These are phyloP conservation scores for Sporothrix brasiliensis DNA, from an alignment of 2,329 filamentous ascomycete species.

Conservation along the genomic window DNA sequence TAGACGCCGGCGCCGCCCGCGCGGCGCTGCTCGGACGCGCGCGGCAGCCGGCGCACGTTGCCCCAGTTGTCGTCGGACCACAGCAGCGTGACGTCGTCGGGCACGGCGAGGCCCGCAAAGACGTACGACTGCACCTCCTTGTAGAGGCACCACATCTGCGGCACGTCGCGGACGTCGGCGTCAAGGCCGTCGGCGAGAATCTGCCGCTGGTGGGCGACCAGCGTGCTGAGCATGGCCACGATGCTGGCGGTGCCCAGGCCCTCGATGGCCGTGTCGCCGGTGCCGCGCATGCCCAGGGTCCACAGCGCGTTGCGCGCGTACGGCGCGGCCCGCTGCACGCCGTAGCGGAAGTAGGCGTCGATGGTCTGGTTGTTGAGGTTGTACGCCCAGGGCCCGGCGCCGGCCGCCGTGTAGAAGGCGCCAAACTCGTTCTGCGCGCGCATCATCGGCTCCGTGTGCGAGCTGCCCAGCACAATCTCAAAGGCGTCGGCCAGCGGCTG, in stretches of 20 bases:
- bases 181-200: slow-evolving; percentile 61
- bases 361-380: slow-evolving; percentile 70
- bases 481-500: slow-evolving; percentile 73
- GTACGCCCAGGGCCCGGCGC: slow-evolving; percentile 67
- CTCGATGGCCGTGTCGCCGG: slow-evolving; percentile 64
- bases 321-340: slow-evolving; percentile 64
- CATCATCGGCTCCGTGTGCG: slow-evolving; percentile 74
- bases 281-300: slow-evolving; percentile 72
- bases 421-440: slow-evolving; percentile 61
- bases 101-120: slow-evolving; percentile 62
- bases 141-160: slow-evolving; percentile 74
- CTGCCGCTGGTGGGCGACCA: slow-evolving; percentile 62
- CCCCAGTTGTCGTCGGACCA: slow-evolving; percentile 73
- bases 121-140: slow-evolving; percentile 74
- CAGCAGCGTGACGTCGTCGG: slow-evolving; percentile 68
- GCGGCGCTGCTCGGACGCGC: slow-evolving; percentile 61
- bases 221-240: slow-evolving; percentile 59
- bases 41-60: slow-evolving; percentile 64
- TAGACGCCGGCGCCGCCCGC: slow-evolving; percentile 67
- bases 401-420: slow-evolving; percentile 49
- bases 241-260: slow-evolving; percentile 60
- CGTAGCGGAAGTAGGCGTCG: slow-evolving; percentile 68
- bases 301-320: slow-evolving; percentile 67
- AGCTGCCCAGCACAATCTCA: slow-evolving; percentile 72
- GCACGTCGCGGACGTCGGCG: slow-evolving; percentile 55